Evolutionary conservation across 2,329 filamentous ascomycete species (phyloP), one percentile per base, ranked within the genome.

Genomic region (Lasiodiplodia sp.): DNA sequence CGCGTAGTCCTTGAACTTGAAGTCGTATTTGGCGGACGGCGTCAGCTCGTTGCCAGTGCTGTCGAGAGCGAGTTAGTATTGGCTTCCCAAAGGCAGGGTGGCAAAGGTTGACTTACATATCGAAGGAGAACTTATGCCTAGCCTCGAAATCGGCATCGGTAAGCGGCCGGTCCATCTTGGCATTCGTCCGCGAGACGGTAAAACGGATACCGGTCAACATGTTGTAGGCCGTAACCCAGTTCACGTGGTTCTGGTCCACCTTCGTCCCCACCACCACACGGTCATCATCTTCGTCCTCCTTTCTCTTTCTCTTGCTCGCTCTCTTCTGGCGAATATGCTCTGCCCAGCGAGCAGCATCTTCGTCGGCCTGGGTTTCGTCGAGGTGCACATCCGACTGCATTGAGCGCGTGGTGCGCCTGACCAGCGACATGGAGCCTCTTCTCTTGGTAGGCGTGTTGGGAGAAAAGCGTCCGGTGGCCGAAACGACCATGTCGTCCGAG

Each of bases 1-100:
- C n/a, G 95, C 95, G 81, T 99, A 99, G 83, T 99, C 96, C 84
- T 99, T 99, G 87, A 99, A 99, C 82, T 99, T 99, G 89, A 99
- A 99, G 83, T 99, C 96, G 84, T 99, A 99, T 82, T 99, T 98
- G 73, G 96, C 94, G 71, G 95, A 97, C 25, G 96, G 96, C 5
- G 97, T 97, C 79, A 99, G 85, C 84, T 99, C 96, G 79, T 97
- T 97, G 72, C 96, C 96, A 72, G 94, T 96, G 77, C 92, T 94
- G 76, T 68, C 4, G 38, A 56, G 25, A 64, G n/a, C 10, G 37
- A 65, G 44, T 47, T 28, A 56, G 44, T 40, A 51, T 66, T 23
- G 69, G 62, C 37, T 25, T 21, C 25, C 28, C 23, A 4, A 21
- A 67, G 57, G 31, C 53, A 23, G 21, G 21, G 23, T 23, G 49